These are phyloP conservation scores for Microdochium paspali DNA, from an alignment of 2,329 filamentous ascomycete genomes.

Conservation along the genomic window DNA sequence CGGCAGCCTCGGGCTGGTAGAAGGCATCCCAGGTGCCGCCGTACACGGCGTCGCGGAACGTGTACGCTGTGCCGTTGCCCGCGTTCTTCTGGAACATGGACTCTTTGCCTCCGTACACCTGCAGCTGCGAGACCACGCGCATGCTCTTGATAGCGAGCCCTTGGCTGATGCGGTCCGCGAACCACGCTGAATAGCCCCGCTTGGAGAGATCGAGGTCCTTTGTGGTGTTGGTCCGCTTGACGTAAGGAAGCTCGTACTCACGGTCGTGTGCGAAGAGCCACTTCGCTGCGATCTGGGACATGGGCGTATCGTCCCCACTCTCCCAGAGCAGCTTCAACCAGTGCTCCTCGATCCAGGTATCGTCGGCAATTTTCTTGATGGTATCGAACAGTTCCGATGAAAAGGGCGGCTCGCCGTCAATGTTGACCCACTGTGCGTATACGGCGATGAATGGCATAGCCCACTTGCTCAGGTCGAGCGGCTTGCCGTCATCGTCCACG, in stretches of 20 bases:
- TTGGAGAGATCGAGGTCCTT: slow-evolving; percentile 27
- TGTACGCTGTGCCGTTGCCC: slow-evolving; percentile 34
- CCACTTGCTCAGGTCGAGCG: slow-evolving; percentile 25
- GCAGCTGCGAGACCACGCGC: slow-evolving; percentile 34
- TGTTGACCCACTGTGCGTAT: slow-evolving; percentile 35
- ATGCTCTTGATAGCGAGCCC: slow-evolving; percentile 27
- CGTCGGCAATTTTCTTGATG: slow-evolving; percentile 24
- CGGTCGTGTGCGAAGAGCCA: slow-evolving; percentile 36
- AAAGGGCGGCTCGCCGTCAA: slow-evolving; percentile 22
- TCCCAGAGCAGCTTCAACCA: slow-evolving; percentile 19
- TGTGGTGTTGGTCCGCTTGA: slow-evolving; percentile 35
- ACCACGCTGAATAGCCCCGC: slow-evolving; percentile 29
- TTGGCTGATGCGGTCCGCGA: slow-evolving; percentile 24
- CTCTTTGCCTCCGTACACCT: slow-evolving; percentile 32
- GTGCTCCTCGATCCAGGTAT: too few species aligned
- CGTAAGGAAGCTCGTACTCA: slow-evolving; percentile 37
- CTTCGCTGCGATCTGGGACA: slow-evolving; percentile 31
- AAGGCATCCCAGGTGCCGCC: slow-evolving; percentile 32
- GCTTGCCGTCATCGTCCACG: slow-evolving; percentile 23
- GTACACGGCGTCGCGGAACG: slow-evolving; percentile 34
- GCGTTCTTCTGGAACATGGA: slow-evolving; percentile 30
- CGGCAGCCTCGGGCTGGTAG: slow-evolving; percentile 22
- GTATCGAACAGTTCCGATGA: slow-evolving; percentile 26
- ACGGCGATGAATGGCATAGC: slow-evolving; percentile 31
- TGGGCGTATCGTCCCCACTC: slow-evolving; percentile 23